These are phyloP conservation scores for Ophiosphaerella korrae DNA, from an alignment of 2,329 filamentous ascomycete genomes.

Conservation along the genomic window DNA sequence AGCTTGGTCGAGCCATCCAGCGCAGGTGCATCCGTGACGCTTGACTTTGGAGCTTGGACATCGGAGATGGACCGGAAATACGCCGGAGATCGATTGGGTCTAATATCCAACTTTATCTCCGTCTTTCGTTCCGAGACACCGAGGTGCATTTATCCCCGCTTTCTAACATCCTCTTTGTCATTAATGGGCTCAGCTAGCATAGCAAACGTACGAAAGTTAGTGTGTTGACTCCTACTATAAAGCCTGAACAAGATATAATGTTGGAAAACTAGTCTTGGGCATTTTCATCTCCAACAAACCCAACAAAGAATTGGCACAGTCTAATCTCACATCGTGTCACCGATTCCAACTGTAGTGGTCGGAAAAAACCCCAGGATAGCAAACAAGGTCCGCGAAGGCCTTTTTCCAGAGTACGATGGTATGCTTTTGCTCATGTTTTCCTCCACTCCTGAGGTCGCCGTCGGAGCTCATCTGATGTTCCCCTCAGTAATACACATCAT, in stretches of 20 bases:
- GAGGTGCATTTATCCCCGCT: background rate
- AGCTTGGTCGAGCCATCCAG: background rate
- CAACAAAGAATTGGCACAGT: too few species aligned
- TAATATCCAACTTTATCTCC: background rate
- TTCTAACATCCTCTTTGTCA: too few species aligned
- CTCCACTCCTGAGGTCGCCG: background rate
- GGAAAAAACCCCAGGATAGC: slow-evolving; percentile 12
- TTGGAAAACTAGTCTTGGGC: too few species aligned
- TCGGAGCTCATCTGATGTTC: background rate
- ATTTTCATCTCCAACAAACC: too few species aligned
- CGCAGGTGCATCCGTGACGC: slow-evolving; percentile 17
- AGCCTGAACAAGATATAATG: too few species aligned
- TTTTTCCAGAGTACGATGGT: slow-evolving; percentile 22
- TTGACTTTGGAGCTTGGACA: slow-evolving; percentile 19
- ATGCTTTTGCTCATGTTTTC: background rate
- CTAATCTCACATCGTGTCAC: slow-evolving; percentile 3
- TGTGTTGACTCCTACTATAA: too few species aligned
- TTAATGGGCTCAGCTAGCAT: too few species aligned
- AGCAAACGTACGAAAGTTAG: too few species aligned
- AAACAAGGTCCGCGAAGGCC: slow-evolving; percentile 3
- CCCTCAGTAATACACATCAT: slow-evolving; percentile 16
- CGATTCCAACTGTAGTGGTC: slow-evolving; percentile 19
- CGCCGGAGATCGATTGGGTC: background rate
- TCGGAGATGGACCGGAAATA: slow-evolving; percentile 8
- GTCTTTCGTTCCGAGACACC: background rate